Evolutionary conservation across 2,329 filamentous ascomycete genomes (phyloP).

Genomic region (Cladosporium sp.): DNA sequence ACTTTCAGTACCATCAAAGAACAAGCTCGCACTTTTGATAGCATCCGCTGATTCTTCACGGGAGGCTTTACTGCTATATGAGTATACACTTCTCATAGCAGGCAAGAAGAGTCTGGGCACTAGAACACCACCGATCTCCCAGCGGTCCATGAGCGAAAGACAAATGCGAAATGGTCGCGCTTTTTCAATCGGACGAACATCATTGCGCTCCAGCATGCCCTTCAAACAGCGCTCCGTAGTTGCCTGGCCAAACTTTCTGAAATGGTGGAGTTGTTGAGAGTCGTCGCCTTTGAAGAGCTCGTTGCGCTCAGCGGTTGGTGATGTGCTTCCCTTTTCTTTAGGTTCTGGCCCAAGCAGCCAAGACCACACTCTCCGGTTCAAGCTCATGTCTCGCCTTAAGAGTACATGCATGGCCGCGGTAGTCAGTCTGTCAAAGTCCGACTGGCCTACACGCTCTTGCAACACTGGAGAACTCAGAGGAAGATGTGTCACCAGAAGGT

Average conservation of each 20-base stretch:
- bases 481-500: slow-evolving; percentile 83
- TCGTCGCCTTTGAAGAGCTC: slow-evolving; percentile 46
- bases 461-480: slow-evolving; percentile 79
- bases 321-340: slow-evolving; percentile 30
- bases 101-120: slow-evolving; percentile 86
- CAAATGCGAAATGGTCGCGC: slow-evolving; percentile 87
- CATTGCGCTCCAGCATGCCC: slow-evolving; percentile 63
- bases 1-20: slow-evolving; percentile 96
- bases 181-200: slow-evolving; percentile 57
- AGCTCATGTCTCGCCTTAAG: slow-evolving; percentile 86
- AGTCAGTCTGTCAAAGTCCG: slow-evolving; percentile 76
- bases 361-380: slow-evolving; percentile 90
- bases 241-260: slow-evolving; percentile 71
- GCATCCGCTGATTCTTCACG: slow-evolving; percentile 77
- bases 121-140: slow-evolving; percentile 90
- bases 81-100: slow-evolving; percentile 71
- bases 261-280: slow-evolving; percentile 62
- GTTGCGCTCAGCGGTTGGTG: slow-evolving; percentile 20
- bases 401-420: slow-evolving; percentile 83
- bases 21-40: slow-evolving; percentile 84
- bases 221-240: slow-evolving; percentile 70
- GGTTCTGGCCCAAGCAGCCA: slow-evolving; percentile 85
- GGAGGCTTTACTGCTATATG: slow-evolving; percentile 63
- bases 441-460: slow-evolving; percentile 65
- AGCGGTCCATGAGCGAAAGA: slow-evolving; percentile 93